Evolutionary conservation across 208 protist genomes (phyloP), one percentile per base, ranked within the genome.

Genomic region (Acanthamoeba healyi): DNA sequence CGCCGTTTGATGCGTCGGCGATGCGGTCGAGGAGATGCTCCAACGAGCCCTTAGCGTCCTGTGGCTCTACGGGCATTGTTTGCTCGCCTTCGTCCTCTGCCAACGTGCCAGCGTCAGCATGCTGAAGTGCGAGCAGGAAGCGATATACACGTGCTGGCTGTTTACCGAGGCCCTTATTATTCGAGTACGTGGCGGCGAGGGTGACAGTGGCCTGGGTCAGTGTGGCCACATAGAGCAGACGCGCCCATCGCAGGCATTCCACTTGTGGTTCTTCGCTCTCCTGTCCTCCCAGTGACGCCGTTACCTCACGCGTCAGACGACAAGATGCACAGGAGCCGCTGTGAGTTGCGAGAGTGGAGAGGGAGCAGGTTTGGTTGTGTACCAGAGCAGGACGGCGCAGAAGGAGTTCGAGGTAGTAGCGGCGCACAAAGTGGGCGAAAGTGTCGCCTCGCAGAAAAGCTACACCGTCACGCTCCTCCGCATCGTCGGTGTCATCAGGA

Each of bases 371-470:
- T 26, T 5, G 7, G 54, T 17, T 5, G 17, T 15, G 54, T 15
- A 17, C 2, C 2, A 61, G 12, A 2, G 54, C 54, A 17, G 54
- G 54, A 15, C 12, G 54, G 10, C 6, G 29, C 10, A 51, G 72
- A 14, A 82, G 24, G 40, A 42, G 40, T 5, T 82, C 72, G 42
- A 82, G 17, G 72, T 51, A 82, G 72, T 51, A 82, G 34, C 72
- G 72, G 22, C 72, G 72, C 38, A 82, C 72, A 51, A 82, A 82
- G 72, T 82, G 72, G 1, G 72, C 72, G 72, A 82, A 82, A 32
- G 51, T 82, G 42, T 82, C 72, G 34, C 42, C 24, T 14, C 40
- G 17, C 17, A 82, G 72, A 38, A 82, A 82, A 1, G 72, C 72
- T 38, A 12, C 7, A 4, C 36, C 12, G 72, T 4, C 38, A 3